Conservation (phyloP, 352 stramenopile genomes). For the Phytophthora syringae region DNA sequence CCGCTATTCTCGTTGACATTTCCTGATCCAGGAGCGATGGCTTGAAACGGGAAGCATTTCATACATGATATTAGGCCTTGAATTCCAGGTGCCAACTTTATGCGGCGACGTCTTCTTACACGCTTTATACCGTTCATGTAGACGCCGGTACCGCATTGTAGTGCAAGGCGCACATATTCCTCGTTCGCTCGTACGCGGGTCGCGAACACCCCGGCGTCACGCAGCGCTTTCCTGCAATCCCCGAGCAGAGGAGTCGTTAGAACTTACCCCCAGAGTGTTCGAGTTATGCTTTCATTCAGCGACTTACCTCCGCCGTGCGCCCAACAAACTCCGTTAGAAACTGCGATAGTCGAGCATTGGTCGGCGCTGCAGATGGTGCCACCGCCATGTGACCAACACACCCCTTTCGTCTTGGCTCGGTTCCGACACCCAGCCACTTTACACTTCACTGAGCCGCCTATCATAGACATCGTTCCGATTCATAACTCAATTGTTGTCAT, state of each 20-base stretch:
- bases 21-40: no score
- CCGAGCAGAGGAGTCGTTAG: not conserved
- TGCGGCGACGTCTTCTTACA: not conserved
- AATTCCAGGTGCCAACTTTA: not conserved
- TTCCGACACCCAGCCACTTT: constrained; percentile 39
- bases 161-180: constrained; percentile 64
- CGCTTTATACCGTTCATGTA: constrained; percentile 8
- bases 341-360: constrained; percentile 39
- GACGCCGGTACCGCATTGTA: constrained; percentile 27
- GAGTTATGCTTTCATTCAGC: not conserved
- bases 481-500: no score
- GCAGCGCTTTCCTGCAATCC: constrained; percentile 48
- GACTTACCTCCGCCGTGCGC: constrained; percentile 37
- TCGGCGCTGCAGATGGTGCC: constrained; percentile 38
- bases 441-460: constrained; percentile 28
- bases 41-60: constrained; percentile 3
- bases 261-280: no score
- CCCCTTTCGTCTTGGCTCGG: constrained; percentile 42
- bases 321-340: constrained; percentile 44
- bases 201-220: constrained; percentile 39
- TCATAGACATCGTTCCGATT: no score
- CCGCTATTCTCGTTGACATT: no score
- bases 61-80: constrained; percentile 16
- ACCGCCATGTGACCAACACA: constrained; percentile 46
- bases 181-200: constrained; percentile 67